A percentile compares a stretch with the other conserved stretches of the same genome.
Evolutionary conservation across 169 alveolate genomes (phyloP).

Genomic region (Perkinsus marinus): DNA sequence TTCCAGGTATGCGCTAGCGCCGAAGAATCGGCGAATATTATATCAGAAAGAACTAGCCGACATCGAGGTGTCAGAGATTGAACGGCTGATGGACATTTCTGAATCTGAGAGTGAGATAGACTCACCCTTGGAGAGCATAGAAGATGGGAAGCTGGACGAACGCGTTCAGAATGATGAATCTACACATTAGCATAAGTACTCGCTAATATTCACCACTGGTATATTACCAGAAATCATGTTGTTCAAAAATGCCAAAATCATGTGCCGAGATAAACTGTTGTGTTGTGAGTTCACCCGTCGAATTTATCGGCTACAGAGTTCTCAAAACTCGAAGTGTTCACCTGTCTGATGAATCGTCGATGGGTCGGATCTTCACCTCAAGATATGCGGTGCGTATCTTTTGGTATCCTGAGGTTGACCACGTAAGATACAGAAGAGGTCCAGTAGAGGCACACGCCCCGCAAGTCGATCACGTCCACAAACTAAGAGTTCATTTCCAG

Average conservation of each 20-base stretch:
- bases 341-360: too few species aligned
- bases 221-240: background rate
- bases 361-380: background rate
- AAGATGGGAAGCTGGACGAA: background rate
- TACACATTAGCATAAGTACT: background rate
- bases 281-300: too few species aligned
- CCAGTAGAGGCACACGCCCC: background rate
- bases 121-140: too few species aligned
- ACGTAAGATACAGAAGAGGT: background rate
- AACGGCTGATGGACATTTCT: background rate
- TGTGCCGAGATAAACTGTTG: too few species aligned
- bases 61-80: background rate
- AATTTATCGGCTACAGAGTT: too few species aligned
- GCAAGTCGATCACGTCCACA: too few species aligned
- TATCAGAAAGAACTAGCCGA: background rate
- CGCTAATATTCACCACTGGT: background rate
- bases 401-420: background rate
- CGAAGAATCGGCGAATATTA: background rate
- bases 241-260: background rate
- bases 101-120: background rate
- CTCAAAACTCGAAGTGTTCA: too few species aligned
- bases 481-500: too few species aligned
- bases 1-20: background rate
- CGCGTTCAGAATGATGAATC: background rate
- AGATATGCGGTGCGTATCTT: background rate